Base-by-base conservation (phyloP, 2,329 filamentous ascomycete genomes). In the Trichophyton mentagrophytes region DNA sequence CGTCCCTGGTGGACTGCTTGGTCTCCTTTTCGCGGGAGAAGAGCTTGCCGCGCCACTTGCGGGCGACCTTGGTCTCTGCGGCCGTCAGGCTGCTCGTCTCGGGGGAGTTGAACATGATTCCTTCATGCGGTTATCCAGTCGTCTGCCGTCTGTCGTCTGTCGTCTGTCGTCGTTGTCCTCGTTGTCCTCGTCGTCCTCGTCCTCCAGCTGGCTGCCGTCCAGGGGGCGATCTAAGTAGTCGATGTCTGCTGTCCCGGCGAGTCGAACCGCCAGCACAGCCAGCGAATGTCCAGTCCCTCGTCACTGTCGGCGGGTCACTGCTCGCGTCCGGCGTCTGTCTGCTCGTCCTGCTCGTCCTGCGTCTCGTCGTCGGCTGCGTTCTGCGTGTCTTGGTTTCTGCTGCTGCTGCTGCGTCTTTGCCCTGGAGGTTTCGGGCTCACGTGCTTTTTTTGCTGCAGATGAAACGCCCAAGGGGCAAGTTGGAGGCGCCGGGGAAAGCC, bases 31-130 rank as follows among this genome's bases (percentile, higher is more conserved):
- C 75, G 59, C 74, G 73, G 44, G 70, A 71, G 65, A 80, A 79
- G 58, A 80, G 70, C 68, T 81, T 82, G 61, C 75, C 76, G 64
- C 74, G 75, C 79, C 79, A 82, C 67, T 74, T 74, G 13, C 59
- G 55, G 33, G 60, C 60, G 42, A 60, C 30, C 40, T 63, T 65
- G 57, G 64, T 62, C 55, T 61, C 60, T 51, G 61, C 53, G 33
- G 59, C 49, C 53, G 63, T 60, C 60, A 61, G 51, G 53, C 57
- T 44, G 59, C 60, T 57, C 22, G 22, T 30, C 22, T 53, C 49
- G 17, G 49, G 44, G 1, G 44, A 47, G 44, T 47, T 47, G 44
- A 47, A 47, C 44, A 47, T 47, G n/a, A 8, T 25, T 20, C 15
- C 4, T 44, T 44, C 40, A 17, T 47, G 20, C 40, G 40, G 40